Percentiles rank a stretch among this genome's conserved stretches.
These are phyloP conservation scores for Kwoniella bestiolae DNA, from an alignment of 768 basidiomycete species.

Conservation along the genomic window DNA sequence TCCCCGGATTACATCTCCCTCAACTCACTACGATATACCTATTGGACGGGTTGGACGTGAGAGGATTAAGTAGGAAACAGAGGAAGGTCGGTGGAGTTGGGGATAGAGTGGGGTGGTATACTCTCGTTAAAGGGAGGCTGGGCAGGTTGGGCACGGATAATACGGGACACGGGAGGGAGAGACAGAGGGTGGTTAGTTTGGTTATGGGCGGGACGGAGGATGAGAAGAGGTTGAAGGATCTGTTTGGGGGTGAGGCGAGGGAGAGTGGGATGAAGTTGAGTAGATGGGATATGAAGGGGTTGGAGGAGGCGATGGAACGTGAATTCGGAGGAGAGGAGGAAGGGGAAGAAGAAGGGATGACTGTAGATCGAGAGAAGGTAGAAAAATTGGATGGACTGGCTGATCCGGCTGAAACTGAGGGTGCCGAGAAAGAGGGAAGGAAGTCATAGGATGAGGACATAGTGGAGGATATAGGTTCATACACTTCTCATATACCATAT, in stretches of 20 bases:
- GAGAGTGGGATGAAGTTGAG: not conserved
- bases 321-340: not conserved
- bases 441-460: too few relatives aligned
- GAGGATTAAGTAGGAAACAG: constrained; percentile 13
- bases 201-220: constrained; percentile 27
- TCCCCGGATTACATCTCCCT: constrained; percentile 23
- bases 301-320: not conserved
- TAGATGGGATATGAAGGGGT: constrained; percentile 11
- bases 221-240: constrained; percentile 21
- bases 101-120: constrained; percentile 18
- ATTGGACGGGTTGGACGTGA: constrained; percentile 22
- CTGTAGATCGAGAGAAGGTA: too few relatives aligned
- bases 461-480: not conserved
- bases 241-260: constrained; percentile 8
- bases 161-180: not conserved
- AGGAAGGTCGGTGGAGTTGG: constrained; percentile 9
- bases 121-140: constrained; percentile 21
- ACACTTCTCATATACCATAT: not conserved
- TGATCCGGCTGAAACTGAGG: too few relatives aligned
- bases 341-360: too few relatives aligned
- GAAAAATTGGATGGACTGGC: too few relatives aligned
- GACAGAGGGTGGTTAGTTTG: constrained; percentile 23
- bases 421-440: too few relatives aligned
- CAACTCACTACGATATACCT: constrained; percentile 30
- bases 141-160: constrained; percentile 23